phyloP scores from a whole-genome alignment of 2,329 filamentous ascomycete species.

The Paracamarosporium sp. region DNA sequence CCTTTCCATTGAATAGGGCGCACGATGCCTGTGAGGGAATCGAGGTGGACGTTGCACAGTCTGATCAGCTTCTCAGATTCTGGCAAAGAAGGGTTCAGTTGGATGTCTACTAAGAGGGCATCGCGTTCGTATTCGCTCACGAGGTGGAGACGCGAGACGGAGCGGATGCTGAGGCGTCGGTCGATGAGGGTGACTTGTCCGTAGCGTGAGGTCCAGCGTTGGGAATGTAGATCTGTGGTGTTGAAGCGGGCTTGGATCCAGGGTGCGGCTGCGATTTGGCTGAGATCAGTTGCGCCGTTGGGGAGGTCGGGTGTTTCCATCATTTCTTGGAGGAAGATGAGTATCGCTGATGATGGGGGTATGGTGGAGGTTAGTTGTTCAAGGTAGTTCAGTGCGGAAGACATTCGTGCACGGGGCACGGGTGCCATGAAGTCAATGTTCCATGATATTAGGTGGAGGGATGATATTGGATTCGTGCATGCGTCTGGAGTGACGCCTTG shows the following conservation, averaged over 20 bases:
- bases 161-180: slow-evolving; percentile 48
- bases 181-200: slow-evolving; percentile 61
- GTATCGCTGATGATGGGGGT: slow-evolving; percentile 28
- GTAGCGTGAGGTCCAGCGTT: slow-evolving; percentile 56
- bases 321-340: slow-evolving; percentile 63
- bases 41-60: slow-evolving; percentile 63
- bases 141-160: slow-evolving; percentile 58
- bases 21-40: slow-evolving; percentile 50
- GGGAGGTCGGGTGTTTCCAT: slow-evolving; percentile 37
- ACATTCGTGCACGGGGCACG: slow-evolving; percentile 48
- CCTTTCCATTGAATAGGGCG: slow-evolving; percentile 57
- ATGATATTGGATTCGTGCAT: not conserved
- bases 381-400: slow-evolving; percentile 47
- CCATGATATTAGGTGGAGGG: slow-evolving; percentile 44
- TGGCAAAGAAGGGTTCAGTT: not conserved
- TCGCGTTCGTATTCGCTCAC: slow-evolving; percentile 60
- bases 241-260: slow-evolving; percentile 59
- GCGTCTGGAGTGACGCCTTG: not conserved
- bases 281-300: slow-evolving; percentile 14
- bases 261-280: slow-evolving; percentile 17
- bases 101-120: slow-evolving; percentile 59
- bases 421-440: slow-evolving; percentile 57
- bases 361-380: slow-evolving; percentile 27
- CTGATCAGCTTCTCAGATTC: slow-evolving; percentile 11
- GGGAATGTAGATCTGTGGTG: slow-evolving; percentile 53